Conservation (phyloP, 495 filamentous ascomycete species). For the Penicillium psychrofluorescens region DNA sequence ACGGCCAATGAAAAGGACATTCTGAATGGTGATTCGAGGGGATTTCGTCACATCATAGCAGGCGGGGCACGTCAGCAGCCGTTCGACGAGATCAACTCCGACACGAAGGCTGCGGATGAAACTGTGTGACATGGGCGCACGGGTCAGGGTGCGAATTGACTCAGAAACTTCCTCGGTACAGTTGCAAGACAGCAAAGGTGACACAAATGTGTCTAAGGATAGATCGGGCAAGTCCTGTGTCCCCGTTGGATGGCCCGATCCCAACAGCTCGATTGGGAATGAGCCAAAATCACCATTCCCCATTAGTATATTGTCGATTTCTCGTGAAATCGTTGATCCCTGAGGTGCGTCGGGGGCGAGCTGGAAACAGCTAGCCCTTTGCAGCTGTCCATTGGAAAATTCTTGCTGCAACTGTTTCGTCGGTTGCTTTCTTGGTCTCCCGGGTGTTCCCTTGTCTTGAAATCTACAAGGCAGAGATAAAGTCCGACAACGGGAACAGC, state of each 20-base stretch:
- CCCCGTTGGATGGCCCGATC: background rate
- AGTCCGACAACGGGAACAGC: constrained; percentile 15
- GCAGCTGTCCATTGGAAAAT: background rate
- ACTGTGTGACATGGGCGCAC: constrained; percentile 11
- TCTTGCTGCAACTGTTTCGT: constrained; percentile 4
- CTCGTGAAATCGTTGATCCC: background rate
- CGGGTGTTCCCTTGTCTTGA: constrained; percentile 19
- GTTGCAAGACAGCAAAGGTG: constrained; percentile 14
- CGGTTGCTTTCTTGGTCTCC: constrained; percentile 12
- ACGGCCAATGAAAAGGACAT: constrained; percentile 18
- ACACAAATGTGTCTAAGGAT: constrained; percentile 4
- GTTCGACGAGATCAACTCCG: constrained; percentile 9
- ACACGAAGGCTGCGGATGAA: constrained; percentile 11
- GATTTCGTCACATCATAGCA: constrained; percentile 22
- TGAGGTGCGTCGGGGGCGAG: constrained; percentile 1
- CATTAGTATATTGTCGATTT: constrained; percentile 3
- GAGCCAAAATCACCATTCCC: constrained; percentile 1
- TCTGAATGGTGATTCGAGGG: constrained; percentile 19
- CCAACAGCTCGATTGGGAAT: constrained; percentile 10
- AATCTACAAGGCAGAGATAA: constrained; percentile 16
- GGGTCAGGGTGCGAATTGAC: constrained; percentile 12
- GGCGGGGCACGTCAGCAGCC: constrained; percentile 12
- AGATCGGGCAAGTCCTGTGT: background rate
- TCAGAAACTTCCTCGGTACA: constrained; percentile 20
- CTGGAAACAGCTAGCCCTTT: constrained; percentile 4